Evolutionary conservation across 2,329 filamentous ascomycete genomes (phyloP).

Genomic region (Trichoderma sp.): DNA sequence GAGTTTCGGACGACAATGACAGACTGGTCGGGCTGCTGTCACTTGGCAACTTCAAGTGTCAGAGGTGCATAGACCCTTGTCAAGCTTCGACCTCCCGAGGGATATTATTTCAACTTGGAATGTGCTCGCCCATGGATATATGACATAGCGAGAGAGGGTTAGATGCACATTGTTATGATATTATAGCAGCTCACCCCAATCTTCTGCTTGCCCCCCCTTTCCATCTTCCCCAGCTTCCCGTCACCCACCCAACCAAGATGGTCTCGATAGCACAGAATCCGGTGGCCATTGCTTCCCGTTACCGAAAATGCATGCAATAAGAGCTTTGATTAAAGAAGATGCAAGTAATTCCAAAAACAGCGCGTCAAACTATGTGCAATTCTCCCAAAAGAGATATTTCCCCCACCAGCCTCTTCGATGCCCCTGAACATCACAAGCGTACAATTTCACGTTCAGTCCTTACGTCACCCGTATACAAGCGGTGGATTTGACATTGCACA

Average conservation of each 20-base stretch:
- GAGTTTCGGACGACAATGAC: not conserved
- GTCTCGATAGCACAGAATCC: not conserved
- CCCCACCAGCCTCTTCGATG: not conserved
- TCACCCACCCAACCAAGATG: not conserved
- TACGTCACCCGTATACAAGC: not conserved
- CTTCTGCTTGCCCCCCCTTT: not conserved
- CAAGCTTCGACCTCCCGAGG: not conserved
- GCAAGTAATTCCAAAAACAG: slow-evolving; percentile 6
- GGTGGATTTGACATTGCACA: not conserved
- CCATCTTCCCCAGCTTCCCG: not conserved
- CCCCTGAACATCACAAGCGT: not conserved
- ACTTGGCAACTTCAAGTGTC: not conserved
- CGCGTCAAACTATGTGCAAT: not conserved
- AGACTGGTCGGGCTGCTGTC: not conserved
- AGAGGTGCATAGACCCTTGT: not conserved
- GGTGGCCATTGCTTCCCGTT: slow-evolving; percentile 3
- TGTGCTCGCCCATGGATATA: not conserved
- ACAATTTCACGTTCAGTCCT: not conserved
- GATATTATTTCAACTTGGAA: not conserved
- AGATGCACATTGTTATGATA: not conserved
- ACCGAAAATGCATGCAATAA: not conserved
- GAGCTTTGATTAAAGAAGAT: not conserved
- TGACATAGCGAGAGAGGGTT: not conserved
- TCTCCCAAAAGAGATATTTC: not conserved
- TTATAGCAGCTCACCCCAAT: not conserved